Evolutionary conservation across 495 filamentous ascomycete species (phyloP).

Genomic region (Penicillium goetzii): DNA sequence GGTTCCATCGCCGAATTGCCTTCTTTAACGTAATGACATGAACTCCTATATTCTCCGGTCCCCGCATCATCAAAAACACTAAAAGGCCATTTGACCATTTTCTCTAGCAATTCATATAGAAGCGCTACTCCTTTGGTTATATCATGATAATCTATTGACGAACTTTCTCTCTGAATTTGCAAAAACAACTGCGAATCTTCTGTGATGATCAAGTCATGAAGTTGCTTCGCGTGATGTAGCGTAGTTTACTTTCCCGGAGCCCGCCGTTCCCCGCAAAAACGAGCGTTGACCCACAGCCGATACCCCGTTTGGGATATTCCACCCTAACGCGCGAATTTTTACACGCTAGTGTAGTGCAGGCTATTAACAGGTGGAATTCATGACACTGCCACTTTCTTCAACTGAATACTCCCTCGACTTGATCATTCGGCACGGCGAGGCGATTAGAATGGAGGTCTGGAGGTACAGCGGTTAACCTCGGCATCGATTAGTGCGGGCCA

Average conservation of each 20-base stretch:
- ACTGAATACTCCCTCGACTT: too few relatives aligned
- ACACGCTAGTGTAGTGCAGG: constrained; percentile 1
- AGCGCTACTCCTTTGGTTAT: neutral
- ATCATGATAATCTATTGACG: too few relatives aligned
- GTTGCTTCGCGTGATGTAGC: neutral
- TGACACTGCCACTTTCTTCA: neutral
- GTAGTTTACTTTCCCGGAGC: constrained; percentile 12
- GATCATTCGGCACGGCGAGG: neutral
- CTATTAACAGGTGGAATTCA: neutral
- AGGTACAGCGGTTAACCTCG: neutral
- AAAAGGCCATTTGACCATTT: neutral
- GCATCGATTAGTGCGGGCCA: neutral
- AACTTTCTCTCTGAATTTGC: too few relatives aligned
- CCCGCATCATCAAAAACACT: neutral
- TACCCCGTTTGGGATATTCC: neutral
- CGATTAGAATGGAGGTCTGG: too few relatives aligned
- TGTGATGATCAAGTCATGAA: neutral
- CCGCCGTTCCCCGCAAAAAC: constrained; percentile 20
- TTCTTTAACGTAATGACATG: constrained; percentile 2
- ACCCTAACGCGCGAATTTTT: constrained; percentile 6
- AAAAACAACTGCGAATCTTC: neutral
- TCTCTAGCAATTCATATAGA: neutral
- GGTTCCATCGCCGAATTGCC: neutral
- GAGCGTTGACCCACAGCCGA: constrained; percentile 4
- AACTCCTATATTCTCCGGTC: neutral